Percentiles rank a stretch among this genome's conserved stretches.
Conservation (phyloP, 306 rosid genomes). For the Rosa persica region DNA sequence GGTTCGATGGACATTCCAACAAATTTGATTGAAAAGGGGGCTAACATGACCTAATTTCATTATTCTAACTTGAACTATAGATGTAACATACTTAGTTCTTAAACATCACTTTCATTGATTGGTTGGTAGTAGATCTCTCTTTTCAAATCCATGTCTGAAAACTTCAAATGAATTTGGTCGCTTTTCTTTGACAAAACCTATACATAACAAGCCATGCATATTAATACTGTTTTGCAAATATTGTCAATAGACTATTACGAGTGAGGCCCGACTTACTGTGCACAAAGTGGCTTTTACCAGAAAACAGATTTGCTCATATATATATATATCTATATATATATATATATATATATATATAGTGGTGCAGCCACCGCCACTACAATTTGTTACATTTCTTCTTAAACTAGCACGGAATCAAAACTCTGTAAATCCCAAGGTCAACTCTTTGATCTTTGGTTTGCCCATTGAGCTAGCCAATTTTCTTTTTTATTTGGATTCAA, state of each 20-base stretch:
- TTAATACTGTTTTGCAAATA: too few relatives aligned
- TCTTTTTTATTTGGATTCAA: slow-evolving; percentile 4
- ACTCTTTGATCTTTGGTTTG: slow-evolving; percentile 25
- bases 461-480: slow-evolving; percentile 16
- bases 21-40: not conserved
- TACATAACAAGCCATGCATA: slow-evolving; percentile 11
- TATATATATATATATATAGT: slow-evolving; percentile 20
- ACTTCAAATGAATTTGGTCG: slow-evolving; percentile 23
- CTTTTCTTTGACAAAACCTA: slow-evolving; percentile 23
- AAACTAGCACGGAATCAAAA: not conserved
- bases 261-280: slow-evolving; percentile 41
- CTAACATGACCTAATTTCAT: slow-evolving; percentile 5
- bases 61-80: not conserved
- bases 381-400: slow-evolving; percentile 11
- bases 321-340: not conserved
- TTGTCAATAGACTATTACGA: slow-evolving; percentile 37
- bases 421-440: not conserved
- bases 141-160: slow-evolving; percentile 1
- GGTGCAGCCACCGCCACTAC: slow-evolving; percentile 46
- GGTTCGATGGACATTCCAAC: not conserved
- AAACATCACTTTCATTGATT: slow-evolving; percentile 23
- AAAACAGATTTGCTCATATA: slow-evolving; percentile 25
- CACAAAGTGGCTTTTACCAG: slow-evolving; percentile 42
- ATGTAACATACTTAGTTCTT: not conserved
- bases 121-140: not conserved